Conservation (phyloP, 768 basidiomycete genomes). For the Dioszegia aurantiaca region DNA sequence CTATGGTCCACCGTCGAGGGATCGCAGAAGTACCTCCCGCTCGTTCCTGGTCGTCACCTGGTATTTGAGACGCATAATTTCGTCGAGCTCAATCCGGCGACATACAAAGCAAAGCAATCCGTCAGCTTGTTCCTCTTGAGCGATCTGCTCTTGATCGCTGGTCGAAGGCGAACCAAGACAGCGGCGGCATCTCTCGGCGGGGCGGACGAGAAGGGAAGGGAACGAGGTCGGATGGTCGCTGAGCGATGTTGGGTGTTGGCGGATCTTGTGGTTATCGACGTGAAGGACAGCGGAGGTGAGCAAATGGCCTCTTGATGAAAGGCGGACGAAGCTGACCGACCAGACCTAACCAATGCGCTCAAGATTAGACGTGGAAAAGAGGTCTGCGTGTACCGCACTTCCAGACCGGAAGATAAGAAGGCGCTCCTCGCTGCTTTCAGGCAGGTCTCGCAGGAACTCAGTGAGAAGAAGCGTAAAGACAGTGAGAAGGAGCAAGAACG, state of each 20-base stretch:
- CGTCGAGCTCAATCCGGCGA: constrained; percentile 82
- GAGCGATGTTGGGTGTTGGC: constrained; percentile 89
- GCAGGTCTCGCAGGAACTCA: constrained; percentile 86
- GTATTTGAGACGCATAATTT: constrained; percentile 80
- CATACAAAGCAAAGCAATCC: constrained; percentile 83
- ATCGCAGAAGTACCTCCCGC: constrained; percentile 88
- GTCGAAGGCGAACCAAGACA: constrained; percentile 60
- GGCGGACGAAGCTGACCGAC: constrained; percentile 32
- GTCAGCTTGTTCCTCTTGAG: constrained; percentile 88
- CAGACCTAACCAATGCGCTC: constrained; percentile 85
- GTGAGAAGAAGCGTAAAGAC: constrained; percentile 83
- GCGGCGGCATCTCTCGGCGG: constrained; percentile 16
- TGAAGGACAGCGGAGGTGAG: constrained; percentile 88
- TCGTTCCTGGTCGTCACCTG: constrained; percentile 85
- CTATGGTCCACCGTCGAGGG: constrained; percentile 89
- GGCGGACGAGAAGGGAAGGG: constrained; percentile 47
- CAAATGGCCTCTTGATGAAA: constrained; percentile 9
- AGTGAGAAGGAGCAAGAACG: constrained; percentile 89
- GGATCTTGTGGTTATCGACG: constrained; percentile 92
- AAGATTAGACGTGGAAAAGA: constrained; percentile 92
- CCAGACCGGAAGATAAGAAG: constrained; percentile 78
- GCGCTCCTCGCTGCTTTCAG: constrained; percentile 77
- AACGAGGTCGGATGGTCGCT: constrained; percentile 74
- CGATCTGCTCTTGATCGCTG: constrained; percentile 82
- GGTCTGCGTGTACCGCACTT: constrained; percentile 87